Conservation (phyloP, 2,329 filamentous ascomycete species). For the Alternaria longipes region DNA sequence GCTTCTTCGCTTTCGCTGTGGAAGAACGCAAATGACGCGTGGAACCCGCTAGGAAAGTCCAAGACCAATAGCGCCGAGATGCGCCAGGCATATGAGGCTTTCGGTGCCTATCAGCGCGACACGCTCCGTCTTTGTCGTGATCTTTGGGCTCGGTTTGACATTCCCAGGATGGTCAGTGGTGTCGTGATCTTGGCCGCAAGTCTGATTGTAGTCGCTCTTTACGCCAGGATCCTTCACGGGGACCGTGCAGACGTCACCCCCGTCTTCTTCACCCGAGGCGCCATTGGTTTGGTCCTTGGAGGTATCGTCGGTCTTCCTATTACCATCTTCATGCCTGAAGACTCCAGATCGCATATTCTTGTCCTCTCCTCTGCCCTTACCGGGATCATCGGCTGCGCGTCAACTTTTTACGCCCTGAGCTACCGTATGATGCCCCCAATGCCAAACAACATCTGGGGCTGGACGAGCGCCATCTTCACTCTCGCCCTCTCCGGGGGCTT, state of each 20-base stretch:
- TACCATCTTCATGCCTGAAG: conserved; percentile 54
- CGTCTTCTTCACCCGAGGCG: conserved; percentile 61
- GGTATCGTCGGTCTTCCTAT: conserved; percentile 53
- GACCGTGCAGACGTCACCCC: conserved; percentile 65
- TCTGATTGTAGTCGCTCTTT: conserved; percentile 75
- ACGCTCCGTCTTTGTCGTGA: conserved; percentile 81
- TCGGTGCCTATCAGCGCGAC: conserved; percentile 77
- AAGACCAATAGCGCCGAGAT: conserved; percentile 50
- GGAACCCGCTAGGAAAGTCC: conserved; percentile 54
- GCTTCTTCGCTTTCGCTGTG: conserved; percentile 68
- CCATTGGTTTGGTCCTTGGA: conserved; percentile 59
- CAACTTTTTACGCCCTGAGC: conserved; percentile 54
- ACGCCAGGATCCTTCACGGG: conserved; percentile 67
- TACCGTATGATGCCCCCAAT: conserved; percentile 62
- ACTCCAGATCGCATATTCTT: conserved; percentile 51
- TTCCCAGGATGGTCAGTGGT: conserved; percentile 84
- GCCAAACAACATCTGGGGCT: conserved; percentile 86
- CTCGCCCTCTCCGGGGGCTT: conserved; percentile 92
- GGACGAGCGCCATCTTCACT: conserved; percentile 81
- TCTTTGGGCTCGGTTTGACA: conserved; percentile 92
- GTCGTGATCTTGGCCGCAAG: conserved; percentile 74
- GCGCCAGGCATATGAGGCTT: conserved; percentile 63
- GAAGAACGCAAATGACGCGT: conserved; percentile 65
- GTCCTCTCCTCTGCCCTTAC: conserved; percentile 54
- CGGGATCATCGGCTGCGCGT: conserved; percentile 51